These are phyloP conservation scores for Aspergillus cavernicola DNA, from an alignment of 495 filamentous ascomycete species.

Conservation along the genomic window DNA sequence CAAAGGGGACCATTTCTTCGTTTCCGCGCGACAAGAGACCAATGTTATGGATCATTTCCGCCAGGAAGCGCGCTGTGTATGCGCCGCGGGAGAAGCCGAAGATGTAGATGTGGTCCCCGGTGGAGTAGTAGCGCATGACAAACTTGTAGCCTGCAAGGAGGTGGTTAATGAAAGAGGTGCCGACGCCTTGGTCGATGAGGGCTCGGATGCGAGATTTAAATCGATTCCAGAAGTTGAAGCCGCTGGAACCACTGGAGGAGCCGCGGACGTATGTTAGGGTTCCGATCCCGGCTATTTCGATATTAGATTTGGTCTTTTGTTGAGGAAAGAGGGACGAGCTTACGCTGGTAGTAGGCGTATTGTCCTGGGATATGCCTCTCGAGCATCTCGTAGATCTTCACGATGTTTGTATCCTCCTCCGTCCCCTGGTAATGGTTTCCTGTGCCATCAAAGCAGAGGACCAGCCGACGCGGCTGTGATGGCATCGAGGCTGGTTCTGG, in stretches of 20 bases:
- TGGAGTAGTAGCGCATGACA: conserved; percentile 79
- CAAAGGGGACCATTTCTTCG: conserved; percentile 76
- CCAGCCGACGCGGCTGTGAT: conserved; percentile 10
- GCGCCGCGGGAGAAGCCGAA: conserved; percentile 81
- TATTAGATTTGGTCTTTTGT: not conserved
- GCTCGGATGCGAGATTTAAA: conserved; percentile 5
- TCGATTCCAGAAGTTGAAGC: not conserved
- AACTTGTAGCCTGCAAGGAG: conserved; percentile 81
- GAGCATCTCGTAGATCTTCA: conserved; percentile 18
- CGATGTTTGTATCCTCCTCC: conserved; percentile 16
- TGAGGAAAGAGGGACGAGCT: not conserved
- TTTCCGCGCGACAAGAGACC: conserved; percentile 73
- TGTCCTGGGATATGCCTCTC: conserved; percentile 7
- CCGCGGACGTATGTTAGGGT: conserved; percentile 15
- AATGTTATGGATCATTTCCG: conserved; percentile 79
- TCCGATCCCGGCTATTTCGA: conserved; percentile 13
- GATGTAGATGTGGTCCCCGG: conserved; percentile 69
- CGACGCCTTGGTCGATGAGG: conserved; percentile 47
- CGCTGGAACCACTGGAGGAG: conserved; percentile 1
- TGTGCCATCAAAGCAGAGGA: conserved; percentile 20
- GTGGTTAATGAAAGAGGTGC: conserved; percentile 70
- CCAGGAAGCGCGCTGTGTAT: conserved; percentile 76
- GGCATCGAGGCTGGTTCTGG: not conserved
- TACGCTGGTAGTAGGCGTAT: conserved; percentile 16
- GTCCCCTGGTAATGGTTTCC: conserved; percentile 14